A percentile compares a stretch with the other conserved stretches of the same genome.
phyloP scores from a whole-genome alignment of 139 green algal species.

The Tetraselmis chui region DNA sequence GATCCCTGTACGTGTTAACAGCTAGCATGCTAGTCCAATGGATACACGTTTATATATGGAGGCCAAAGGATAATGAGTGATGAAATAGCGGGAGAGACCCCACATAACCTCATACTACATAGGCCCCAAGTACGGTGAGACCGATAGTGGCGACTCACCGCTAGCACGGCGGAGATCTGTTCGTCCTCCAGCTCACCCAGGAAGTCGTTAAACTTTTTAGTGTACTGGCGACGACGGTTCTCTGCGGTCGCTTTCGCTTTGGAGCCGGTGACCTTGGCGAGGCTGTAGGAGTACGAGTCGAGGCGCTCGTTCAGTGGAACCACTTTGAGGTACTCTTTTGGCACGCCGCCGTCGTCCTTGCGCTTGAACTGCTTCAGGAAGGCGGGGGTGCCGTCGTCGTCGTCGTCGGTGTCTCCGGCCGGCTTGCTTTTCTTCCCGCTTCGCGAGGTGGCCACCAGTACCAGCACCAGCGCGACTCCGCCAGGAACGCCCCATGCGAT shows the following conservation, averaged over 20 bases:
- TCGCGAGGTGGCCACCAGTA: background rate
- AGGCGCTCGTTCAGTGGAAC: constrained; percentile 12
- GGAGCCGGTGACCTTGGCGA: constrained; percentile 2
- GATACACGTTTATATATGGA: too few relatives aligned
- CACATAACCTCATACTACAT: too few relatives aligned
- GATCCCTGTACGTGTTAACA: too few relatives aligned
- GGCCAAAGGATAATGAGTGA: too few relatives aligned
- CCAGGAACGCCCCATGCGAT: background rate
- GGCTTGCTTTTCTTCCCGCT: background rate
- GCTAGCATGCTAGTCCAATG: too few relatives aligned
- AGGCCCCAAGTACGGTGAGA: too few relatives aligned
- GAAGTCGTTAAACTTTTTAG: background rate
- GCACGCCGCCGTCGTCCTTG: background rate
- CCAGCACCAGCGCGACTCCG: background rate
- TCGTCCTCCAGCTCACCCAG: constrained; percentile 7
- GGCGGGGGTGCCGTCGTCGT: background rate
- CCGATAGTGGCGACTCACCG: too few relatives aligned
- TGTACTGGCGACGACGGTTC: background rate
- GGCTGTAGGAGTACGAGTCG: constrained; percentile 11
- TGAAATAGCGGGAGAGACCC: too few relatives aligned
- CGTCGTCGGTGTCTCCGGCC: background rate
- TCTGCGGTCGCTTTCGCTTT: background rate
- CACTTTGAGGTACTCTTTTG: constrained; percentile 7
- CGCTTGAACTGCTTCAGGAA: background rate
- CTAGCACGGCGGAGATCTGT: background rate